Evolutionary conservation across 768 basidiomycete genomes (phyloP).

Genomic region (Russula vinacea): DNA sequence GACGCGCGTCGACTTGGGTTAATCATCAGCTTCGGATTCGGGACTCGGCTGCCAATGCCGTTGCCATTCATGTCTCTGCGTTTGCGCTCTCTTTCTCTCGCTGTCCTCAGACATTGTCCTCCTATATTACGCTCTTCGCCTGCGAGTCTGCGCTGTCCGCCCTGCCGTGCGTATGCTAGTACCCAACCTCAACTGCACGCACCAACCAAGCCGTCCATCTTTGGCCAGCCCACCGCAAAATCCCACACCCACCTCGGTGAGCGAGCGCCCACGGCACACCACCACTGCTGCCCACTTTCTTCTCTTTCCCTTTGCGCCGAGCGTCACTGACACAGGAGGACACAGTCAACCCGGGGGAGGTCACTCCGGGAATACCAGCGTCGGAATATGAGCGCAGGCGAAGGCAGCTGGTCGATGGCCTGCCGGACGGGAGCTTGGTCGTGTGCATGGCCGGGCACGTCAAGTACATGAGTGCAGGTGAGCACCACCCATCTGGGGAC

Average conservation of each 20-base stretch:
- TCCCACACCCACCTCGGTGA: constrained; percentile 46
- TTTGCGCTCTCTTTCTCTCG: constrained; percentile 2
- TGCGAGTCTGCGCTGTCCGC: neutral
- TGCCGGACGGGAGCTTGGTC: constrained; percentile 45
- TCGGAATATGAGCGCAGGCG: constrained; percentile 46
- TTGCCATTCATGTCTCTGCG: neutral
- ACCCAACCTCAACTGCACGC: constrained; percentile 16
- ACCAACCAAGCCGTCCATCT: constrained; percentile 39
- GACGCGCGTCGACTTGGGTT: too few species aligned
- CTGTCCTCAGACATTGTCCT: neutral
- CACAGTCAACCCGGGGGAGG: constrained; percentile 37
- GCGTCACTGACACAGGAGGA: neutral
- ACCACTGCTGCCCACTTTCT: neutral
- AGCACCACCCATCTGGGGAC: neutral
- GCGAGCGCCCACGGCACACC: neutral
- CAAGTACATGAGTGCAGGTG: constrained; percentile 41
- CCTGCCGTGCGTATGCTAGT: constrained; percentile 11
- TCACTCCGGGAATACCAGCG: constrained; percentile 45
- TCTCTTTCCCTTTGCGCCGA: neutral
- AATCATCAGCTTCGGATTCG: neutral
- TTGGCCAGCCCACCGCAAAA: constrained; percentile 43
- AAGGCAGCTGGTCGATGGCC: constrained; percentile 39
- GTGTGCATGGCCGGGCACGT: constrained; percentile 46
- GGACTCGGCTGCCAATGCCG: too few species aligned
- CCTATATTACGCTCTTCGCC: neutral